phyloP scores from a whole-genome alignment of 2,329 filamentous ascomycete genomes.

The Gliomastix tumulicola region DNA sequence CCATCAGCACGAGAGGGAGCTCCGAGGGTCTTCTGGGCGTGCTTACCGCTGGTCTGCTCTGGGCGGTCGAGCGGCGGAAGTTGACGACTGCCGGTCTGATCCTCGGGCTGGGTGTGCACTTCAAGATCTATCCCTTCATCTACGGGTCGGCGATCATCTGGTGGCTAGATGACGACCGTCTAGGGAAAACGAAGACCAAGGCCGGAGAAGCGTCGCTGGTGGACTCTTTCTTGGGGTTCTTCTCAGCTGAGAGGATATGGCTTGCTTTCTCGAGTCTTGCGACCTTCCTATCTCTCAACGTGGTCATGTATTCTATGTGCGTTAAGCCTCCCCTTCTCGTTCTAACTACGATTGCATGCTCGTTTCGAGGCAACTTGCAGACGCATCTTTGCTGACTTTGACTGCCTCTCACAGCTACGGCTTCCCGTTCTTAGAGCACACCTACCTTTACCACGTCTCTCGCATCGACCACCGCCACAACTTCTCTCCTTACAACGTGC shows the following conservation, averaged over 20 bases:
- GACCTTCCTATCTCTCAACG: slow-evolving; percentile 69
- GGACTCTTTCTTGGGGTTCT: slow-evolving; percentile 29
- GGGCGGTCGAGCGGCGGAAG: slow-evolving; percentile 64
- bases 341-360: too few relatives aligned
- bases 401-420: slow-evolving; percentile 58
- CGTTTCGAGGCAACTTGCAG: too few relatives aligned
- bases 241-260: slow-evolving; percentile 46
- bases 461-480: slow-evolving; percentile 96
- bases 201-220: slow-evolving; percentile 5
- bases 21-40: slow-evolving; percentile 86
- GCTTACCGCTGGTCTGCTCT: slow-evolving; percentile 74
- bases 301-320: slow-evolving; percentile 70
- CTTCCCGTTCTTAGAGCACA: slow-evolving; percentile 76
- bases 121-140: slow-evolving; percentile 98
- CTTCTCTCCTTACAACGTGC: slow-evolving; percentile 91
- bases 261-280: slow-evolving; percentile 59
- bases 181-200: slow-evolving; percentile 15
- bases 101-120: slow-evolving; percentile 81
- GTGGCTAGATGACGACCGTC: slow-evolving; percentile 62
- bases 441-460: slow-evolving; percentile 86
- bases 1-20: slow-evolving; percentile 91
- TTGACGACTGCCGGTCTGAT: slow-evolving; percentile 63
- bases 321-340: slow-evolving; percentile 21
- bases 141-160: slow-evolving; percentile 78
- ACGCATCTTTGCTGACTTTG: too few relatives aligned